Percentiles rank a stretch among this genome's conserved stretches.
phyloP scores from a whole-genome alignment of 106 monocot genomes.

The Hemerocallis citrina region DNA sequence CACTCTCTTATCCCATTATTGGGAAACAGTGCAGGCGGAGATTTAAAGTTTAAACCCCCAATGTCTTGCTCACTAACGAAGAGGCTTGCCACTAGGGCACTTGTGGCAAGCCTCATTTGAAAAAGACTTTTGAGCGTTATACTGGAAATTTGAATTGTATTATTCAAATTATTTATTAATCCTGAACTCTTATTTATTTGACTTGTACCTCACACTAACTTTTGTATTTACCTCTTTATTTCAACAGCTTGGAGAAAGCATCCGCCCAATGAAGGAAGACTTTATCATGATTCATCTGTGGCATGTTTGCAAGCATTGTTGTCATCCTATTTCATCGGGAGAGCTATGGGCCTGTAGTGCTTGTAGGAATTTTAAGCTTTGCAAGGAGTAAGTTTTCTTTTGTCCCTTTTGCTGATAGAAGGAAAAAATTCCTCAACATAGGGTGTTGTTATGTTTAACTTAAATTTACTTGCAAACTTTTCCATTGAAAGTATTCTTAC shows the following conservation, averaged over 20 bases:
- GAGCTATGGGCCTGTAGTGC: slow-evolving; percentile 58
- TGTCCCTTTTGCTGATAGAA: not conserved
- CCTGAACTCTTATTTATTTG: no score
- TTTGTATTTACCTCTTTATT: not conserved
- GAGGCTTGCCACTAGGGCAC: no score
- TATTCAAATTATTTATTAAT: no score
- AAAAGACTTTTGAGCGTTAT: no score
- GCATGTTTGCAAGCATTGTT: slow-evolving; percentile 69
- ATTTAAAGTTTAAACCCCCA: no score
- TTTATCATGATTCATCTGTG: slow-evolving; percentile 76
- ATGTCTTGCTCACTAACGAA: no score
- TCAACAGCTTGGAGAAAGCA: slow-evolving; percentile 74
- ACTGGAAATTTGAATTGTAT: no score
- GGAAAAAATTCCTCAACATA: no score
- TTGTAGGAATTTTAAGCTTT: slow-evolving; percentile 79
- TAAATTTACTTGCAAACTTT: not conserved
- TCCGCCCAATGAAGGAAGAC: slow-evolving; percentile 70
- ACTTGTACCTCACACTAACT: not conserved
- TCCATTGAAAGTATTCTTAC: not conserved
- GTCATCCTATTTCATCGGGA: slow-evolving; percentile 50
- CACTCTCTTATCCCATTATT: no score
- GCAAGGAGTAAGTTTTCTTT: slow-evolving; percentile 54
- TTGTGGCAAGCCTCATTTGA: no score
- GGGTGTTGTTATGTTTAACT: not conserved
- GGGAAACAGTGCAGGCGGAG: no score